A percentile compares a stretch with the other conserved stretches of the same genome.
Conservation (phyloP, 345 rosid species). For the Salix udensis region DNA sequence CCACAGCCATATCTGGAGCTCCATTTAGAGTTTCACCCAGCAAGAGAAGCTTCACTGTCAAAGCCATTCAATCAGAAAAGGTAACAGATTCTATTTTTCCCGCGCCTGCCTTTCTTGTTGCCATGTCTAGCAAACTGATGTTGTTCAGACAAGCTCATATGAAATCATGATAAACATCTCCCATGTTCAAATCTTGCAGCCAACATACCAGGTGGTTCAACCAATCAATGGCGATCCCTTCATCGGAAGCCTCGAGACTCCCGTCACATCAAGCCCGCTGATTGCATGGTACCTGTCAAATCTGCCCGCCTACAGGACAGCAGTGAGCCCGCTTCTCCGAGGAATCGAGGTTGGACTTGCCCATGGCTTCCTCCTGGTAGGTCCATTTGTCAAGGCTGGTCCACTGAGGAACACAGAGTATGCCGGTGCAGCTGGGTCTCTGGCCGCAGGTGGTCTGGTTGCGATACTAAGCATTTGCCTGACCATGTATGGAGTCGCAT, state of each 20-base stretch:
- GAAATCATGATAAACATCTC: not conserved
- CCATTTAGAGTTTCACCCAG: slow-evolving; percentile 49
- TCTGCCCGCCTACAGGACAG: slow-evolving; percentile 91
- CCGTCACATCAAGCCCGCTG: slow-evolving; percentile 86
- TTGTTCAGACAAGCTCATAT: not conserved
- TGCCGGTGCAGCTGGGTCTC: slow-evolving; percentile 74
- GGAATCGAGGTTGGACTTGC: slow-evolving; percentile 87
- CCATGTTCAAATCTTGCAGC: slow-evolving; percentile 38
- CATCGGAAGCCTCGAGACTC: slow-evolving; percentile 96
- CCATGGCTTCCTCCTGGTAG: slow-evolving; percentile 80
- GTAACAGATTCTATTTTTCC: slow-evolving; percentile 12
- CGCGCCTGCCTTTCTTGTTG: not conserved
- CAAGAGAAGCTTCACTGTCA: slow-evolving; percentile 67
- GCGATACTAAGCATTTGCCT: slow-evolving; percentile 81
- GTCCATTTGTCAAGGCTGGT: slow-evolving; percentile 85
- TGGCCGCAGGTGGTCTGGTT: slow-evolving; percentile 84
- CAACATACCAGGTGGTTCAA: slow-evolving; percentile 86
- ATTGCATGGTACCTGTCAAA: slow-evolving; percentile 95
- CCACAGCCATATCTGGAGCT: slow-evolving; percentile 63
- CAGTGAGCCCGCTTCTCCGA: slow-evolving; percentile 86
- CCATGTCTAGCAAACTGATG: not conserved
- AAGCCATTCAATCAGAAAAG: slow-evolving; percentile 75
- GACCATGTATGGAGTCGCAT: slow-evolving; percentile 78
- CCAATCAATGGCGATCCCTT: slow-evolving; percentile 98
- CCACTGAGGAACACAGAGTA: slow-evolving; percentile 81